Evolutionary conservation across 139 green algal genomes (phyloP).

Genomic region (Nannochloris sp.): DNA sequence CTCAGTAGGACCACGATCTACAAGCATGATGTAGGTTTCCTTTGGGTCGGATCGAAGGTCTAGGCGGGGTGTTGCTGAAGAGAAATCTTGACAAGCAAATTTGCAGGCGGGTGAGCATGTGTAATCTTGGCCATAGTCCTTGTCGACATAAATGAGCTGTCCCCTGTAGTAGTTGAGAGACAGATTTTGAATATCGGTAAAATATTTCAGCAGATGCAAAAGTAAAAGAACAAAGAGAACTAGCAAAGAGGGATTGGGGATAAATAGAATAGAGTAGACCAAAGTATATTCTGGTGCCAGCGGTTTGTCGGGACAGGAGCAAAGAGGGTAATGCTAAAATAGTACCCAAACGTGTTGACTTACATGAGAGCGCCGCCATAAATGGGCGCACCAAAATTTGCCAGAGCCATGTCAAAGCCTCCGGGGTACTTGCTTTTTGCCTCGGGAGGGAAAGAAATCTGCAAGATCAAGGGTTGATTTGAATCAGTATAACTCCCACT

Average conservation of each 20-base stretch:
- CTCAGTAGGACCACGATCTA: constrained; percentile 12
- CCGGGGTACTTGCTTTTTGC: constrained; percentile 11
- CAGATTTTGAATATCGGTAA: no score
- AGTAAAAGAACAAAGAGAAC: background rate
- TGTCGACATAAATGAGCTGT: constrained; percentile 37
- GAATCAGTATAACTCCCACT: no score
- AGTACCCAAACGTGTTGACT: background rate
- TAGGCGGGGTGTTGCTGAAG: constrained; percentile 20
- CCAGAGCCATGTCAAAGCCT: constrained; percentile 34
- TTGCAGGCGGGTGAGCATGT: constrained; percentile 25
- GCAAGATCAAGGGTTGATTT: background rate
- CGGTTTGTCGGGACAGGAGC: background rate
- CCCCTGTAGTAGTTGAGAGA: constrained; percentile 14
- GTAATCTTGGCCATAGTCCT: constrained; percentile 13
- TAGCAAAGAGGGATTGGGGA: background rate
- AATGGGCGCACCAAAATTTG: constrained; percentile 62
- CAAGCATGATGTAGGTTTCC: constrained; percentile 59
- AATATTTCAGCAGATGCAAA: background rate
- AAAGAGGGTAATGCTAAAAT: background rate
- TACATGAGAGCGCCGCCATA: constrained; percentile 58
- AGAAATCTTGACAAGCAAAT: constrained; percentile 36
- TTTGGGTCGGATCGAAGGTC: constrained; percentile 9
- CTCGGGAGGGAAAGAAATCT: constrained; percentile 14
- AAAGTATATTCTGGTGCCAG: no score
- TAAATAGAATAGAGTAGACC: background rate